A percentile compares a stretch with the other conserved stretches of the same genome.
These are phyloP conservation scores for Annona squamosa DNA, from an alignment of 164 flowering plant genomes.

Conservation along the genomic window DNA sequence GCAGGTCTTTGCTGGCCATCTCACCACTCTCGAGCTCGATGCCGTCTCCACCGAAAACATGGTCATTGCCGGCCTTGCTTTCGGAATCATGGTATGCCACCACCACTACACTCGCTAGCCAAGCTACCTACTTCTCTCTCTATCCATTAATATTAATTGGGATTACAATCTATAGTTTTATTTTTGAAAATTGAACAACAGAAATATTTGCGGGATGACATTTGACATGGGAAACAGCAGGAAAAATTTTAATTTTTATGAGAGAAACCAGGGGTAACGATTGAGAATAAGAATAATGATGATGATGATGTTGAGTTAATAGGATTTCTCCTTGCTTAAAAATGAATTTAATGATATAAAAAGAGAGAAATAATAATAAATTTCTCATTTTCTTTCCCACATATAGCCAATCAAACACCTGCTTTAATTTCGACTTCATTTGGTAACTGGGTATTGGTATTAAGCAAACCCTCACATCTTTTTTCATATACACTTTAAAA, in stretches of 20 bases:
- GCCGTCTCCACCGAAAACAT: conserved; percentile 29
- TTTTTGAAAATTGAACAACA: not conserved
- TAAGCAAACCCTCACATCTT: too few relatives aligned
- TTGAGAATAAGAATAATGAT: not conserved
- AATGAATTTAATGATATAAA: too few relatives aligned
- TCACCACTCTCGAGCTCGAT: conserved; percentile 29
- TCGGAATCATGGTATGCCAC: conserved; percentile 26
- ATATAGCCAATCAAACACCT: too few relatives aligned
- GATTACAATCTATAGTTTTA: not conserved
- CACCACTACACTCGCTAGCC: not conserved
- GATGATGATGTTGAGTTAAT: too few relatives aligned
- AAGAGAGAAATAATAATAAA: too few relatives aligned
- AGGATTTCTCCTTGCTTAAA: too few relatives aligned
- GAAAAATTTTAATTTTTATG: too few relatives aligned
- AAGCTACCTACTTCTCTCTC: too few relatives aligned
- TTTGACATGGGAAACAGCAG: not conserved
- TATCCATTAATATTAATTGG: not conserved
- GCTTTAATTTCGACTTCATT: too few relatives aligned
- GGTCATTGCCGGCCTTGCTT: conserved; percentile 32
- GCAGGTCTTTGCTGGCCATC: conserved; percentile 28
- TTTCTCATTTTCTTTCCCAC: too few relatives aligned
- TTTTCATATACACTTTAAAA: too few relatives aligned
- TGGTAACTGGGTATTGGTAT: too few relatives aligned
- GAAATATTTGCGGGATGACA: not conserved
- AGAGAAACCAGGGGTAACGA: not conserved